phyloP scores from a whole-genome alignment of 2,329 filamentous ascomycete genomes.

The Fusarium pseudocircinatum region DNA sequence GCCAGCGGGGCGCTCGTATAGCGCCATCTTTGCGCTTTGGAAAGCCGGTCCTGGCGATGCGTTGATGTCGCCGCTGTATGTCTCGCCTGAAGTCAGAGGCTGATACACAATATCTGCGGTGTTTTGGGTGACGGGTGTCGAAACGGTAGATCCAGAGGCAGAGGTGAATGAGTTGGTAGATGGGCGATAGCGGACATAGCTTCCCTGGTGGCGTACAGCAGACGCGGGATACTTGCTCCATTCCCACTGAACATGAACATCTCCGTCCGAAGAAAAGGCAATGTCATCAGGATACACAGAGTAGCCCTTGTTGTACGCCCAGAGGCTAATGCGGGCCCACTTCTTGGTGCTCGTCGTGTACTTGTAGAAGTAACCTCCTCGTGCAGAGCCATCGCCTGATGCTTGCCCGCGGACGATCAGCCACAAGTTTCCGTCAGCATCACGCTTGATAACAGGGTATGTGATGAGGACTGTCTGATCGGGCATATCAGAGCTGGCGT shows the following conservation, averaged over 20 bases:
- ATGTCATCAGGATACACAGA: conserved; percentile 43
- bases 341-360: background rate
- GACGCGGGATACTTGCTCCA: conserved; percentile 43
- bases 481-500: conserved; percentile 34
- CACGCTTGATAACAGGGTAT: conserved; percentile 22
- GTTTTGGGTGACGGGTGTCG: conserved; percentile 10
- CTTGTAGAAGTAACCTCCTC: conserved; percentile 23
- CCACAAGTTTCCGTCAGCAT: conserved; percentile 4
- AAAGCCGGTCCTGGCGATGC: conserved; percentile 2
- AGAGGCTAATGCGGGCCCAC: conserved; percentile 5
- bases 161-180: conserved; percentile 33
- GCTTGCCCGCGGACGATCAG: conserved; percentile 19
- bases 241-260: conserved; percentile 43
- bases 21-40: conserved; percentile 14
- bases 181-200: conserved; percentile 38
- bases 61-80: conserved; percentile 14
- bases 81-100: conserved; percentile 37
- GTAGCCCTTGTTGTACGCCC: conserved; percentile 38
- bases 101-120: conserved; percentile 18
- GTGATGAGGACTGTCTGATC: conserved; percentile 29
- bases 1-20: background rate
- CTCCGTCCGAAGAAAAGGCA: conserved; percentile 40
- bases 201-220: conserved; percentile 39
- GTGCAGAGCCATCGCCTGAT: conserved; percentile 1
- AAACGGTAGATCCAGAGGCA: conserved; percentile 8